Conservation (phyloP, 225 moss, liverwort and hornwort genomes). For the Straminergon stramineum region DNA sequence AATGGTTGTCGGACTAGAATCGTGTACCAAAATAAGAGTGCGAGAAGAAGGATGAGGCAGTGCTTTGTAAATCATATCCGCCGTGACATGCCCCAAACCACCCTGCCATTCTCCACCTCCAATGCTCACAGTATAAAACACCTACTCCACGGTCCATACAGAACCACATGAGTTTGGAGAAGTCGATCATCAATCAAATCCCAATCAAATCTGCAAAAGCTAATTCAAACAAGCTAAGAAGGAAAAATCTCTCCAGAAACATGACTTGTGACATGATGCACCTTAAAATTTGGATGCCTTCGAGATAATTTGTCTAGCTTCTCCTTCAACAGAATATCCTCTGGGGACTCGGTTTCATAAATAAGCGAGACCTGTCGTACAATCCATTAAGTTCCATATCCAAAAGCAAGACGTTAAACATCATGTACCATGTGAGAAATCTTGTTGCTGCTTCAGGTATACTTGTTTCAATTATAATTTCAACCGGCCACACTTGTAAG, state of each 20-base stretch:
- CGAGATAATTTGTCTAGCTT: constrained; percentile 53
- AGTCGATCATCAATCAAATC: neutral
- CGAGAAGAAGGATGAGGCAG: constrained; percentile 64
- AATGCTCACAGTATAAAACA: constrained; percentile 63
- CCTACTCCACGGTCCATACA: constrained; percentile 20
- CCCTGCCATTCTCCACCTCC: constrained; percentile 65
- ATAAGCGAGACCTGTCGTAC: constrained; percentile 69
- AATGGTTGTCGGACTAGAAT: neutral
- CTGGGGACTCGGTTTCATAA: constrained; percentile 58
- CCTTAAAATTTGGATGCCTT: constrained; percentile 85
- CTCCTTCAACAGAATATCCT: constrained; percentile 67
- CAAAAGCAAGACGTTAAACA: neutral
- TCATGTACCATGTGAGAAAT: neutral
- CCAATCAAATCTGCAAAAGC: neutral
- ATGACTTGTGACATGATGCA: neutral
- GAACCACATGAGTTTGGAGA: neutral
- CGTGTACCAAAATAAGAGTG: constrained; percentile 60
- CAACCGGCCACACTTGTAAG: neutral
- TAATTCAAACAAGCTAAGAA: neutral
- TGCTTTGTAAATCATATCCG: constrained; percentile 65
- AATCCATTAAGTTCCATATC: neutral
- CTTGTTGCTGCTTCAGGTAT: neutral
- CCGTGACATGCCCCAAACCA: constrained; percentile 52
- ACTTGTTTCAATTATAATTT: neutral
- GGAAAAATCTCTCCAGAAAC: neutral